phyloP scores from a whole-genome alignment of 768 basidiomycete species.

The Macrocybe gigantea region DNA sequence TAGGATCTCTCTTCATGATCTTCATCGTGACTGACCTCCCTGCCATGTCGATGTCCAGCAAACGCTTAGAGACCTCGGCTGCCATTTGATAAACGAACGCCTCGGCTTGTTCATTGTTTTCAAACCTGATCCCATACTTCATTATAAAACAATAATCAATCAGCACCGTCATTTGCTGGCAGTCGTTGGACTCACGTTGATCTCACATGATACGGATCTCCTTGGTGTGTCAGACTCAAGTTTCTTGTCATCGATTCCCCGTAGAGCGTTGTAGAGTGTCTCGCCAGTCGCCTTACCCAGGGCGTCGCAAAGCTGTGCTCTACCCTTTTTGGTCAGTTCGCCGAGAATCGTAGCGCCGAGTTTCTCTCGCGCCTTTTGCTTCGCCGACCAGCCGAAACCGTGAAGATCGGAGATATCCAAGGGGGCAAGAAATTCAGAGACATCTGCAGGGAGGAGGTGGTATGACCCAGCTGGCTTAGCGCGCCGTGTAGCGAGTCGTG shows the following conservation, averaged over 20 bases:
- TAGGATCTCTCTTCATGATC: slow-evolving; percentile 80
- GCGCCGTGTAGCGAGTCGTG: slow-evolving; percentile 82
- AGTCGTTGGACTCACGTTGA: slow-evolving; percentile 64
- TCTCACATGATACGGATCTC: slow-evolving; percentile 91
- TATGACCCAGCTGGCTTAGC: slow-evolving; percentile 91
- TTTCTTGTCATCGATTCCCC: slow-evolving; percentile 77
- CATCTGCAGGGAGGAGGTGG: slow-evolving; percentile 57
- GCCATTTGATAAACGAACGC: slow-evolving; percentile 74
- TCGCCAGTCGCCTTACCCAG: slow-evolving; percentile 81
- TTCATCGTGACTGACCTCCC: slow-evolving; percentile 81
- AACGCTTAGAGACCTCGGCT: slow-evolving; percentile 65
- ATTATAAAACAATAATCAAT: not conserved
- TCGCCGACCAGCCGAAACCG: slow-evolving; percentile 76
- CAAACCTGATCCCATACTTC: slow-evolving; percentile 95
- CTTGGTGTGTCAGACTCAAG: slow-evolving; percentile 82
- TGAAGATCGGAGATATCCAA: slow-evolving; percentile 78
- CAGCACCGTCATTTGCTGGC: not conserved
- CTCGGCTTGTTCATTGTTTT: slow-evolving; percentile 75
- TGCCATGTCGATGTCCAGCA: slow-evolving; percentile 62
- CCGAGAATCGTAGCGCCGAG: slow-evolving; percentile 67
- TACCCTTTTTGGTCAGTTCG: slow-evolving; percentile 60
- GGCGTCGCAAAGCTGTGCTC: slow-evolving; percentile 57
- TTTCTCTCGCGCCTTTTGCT: slow-evolving; percentile 76
- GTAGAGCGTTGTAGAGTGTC: slow-evolving; percentile 75
- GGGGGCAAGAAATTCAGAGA: slow-evolving; percentile 51